Base-by-base conservation (phyloP, 305 asterid genomes). In the Fraxinus ornus region DNA sequence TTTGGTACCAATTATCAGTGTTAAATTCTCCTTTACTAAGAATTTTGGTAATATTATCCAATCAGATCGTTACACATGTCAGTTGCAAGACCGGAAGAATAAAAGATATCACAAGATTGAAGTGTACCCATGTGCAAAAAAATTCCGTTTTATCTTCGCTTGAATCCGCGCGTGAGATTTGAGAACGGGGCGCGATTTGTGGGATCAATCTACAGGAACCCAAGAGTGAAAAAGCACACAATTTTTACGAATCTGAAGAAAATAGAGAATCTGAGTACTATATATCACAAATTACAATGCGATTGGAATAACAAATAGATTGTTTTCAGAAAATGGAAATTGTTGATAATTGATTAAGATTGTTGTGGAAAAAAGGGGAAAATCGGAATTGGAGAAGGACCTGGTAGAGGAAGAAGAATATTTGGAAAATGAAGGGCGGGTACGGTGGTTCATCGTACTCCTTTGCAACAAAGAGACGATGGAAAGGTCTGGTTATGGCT, bases 401-500 rank as follows among this genome's bases (percentile, higher is more conserved):
- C 84, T 49, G 90, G 78, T 66, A 84, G 81, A 77, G 84, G 79
- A 79, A 82, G 68, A 77, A 84, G 87, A 81, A 78, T 88, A 83
- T 85, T 82, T 74, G 88, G 88, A 87, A 74, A 84, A 84, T 78
- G 90, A 85, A 82, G 88, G 87, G 88, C 73, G 90, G 87, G 78
- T 90, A 89, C 26, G 90, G 90, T 79, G 90, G 88, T 52, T 86
- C 91, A 24, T 85, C 91, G 28, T 87, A 81, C 91, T 83, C 89
- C 85, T 80, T 86, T 87, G 90, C 93, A 89, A 89, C 91, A 62
- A 94, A 94, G 94, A 90, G 93, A 82, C 87, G 97, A 86, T 94
- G 99, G 98, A 93, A 88, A 87, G 90, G 96, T 79, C 88, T 92
- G 80, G 92, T 91, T 79, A 86, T 93, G 66, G 94, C 93, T 79